Evolutionary conservation across 2,329 filamentous ascomycete genomes (phyloP).

Genomic region (Aphanoascus verrucosus): DNA sequence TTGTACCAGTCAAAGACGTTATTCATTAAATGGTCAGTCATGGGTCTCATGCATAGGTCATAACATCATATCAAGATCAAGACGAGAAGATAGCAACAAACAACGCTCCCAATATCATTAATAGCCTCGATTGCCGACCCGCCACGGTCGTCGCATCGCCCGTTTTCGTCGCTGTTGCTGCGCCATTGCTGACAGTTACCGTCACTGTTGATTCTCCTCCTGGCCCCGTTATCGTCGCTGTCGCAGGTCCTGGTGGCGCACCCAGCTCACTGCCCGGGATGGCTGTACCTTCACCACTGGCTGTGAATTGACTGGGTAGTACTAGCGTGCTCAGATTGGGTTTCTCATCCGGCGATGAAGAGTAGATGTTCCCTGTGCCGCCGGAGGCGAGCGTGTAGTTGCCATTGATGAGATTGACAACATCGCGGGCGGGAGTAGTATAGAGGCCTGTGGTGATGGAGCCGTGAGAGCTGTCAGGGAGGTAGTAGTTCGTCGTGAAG

Average conservation of each 20-base stretch:
- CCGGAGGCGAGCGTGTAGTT: slow-evolving; percentile 33
- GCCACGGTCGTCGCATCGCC: background rate
- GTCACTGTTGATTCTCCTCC: slow-evolving; percentile 2
- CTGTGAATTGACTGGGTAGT: slow-evolving; percentile 25
- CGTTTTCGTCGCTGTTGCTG: slow-evolving; percentile 3
- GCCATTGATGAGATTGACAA: slow-evolving; percentile 38
- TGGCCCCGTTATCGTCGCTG: background rate
- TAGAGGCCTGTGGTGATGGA: slow-evolving; percentile 38
- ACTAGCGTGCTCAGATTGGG: slow-evolving; percentile 30
- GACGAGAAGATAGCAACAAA: background rate
- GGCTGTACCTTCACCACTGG: slow-evolving; percentile 36
- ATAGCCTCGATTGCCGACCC: background rate
- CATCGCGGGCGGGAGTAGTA: slow-evolving; percentile 27
- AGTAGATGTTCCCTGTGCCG: slow-evolving; percentile 38
- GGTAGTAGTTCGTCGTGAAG: slow-evolving; percentile 43
- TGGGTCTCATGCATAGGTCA: too few species aligned
- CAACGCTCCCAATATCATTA: background rate
- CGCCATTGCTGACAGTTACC: background rate
- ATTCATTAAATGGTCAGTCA: too few species aligned
- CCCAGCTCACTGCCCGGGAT: slow-evolving; percentile 38
- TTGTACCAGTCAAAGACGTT: too few species aligned
- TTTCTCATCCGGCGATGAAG: slow-evolving; percentile 24
- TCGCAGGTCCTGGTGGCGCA: slow-evolving; percentile 7
- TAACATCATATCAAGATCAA: too few species aligned
- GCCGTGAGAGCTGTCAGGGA: slow-evolving; percentile 39